phyloP scores from a whole-genome alignment of 306 rosid species.

The Castanea crenata region DNA sequence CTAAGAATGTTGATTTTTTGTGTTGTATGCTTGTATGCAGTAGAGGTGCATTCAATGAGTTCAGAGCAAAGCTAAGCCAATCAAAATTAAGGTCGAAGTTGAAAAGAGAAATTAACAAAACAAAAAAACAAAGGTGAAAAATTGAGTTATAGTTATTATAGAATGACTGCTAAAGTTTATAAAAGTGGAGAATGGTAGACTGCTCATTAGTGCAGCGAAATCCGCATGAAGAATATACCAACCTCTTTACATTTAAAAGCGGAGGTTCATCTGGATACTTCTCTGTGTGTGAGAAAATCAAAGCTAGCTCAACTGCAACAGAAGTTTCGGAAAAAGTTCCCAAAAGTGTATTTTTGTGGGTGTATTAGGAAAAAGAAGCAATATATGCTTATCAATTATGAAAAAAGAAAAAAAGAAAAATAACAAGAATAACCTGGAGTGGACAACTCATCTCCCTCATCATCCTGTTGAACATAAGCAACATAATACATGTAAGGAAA shows the following conservation, averaged over 20 bases:
- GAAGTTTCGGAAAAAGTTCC: slow-evolving; percentile 26
- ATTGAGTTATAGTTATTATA: neutral
- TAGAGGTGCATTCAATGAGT: neutral
- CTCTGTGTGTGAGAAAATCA: slow-evolving; percentile 88
- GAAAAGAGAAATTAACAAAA: too few relatives aligned
- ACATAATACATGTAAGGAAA: slow-evolving; percentile 16
- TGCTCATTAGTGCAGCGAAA: neutral
- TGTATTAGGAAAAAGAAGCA: slow-evolving; percentile 16
- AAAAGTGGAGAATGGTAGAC: neutral
- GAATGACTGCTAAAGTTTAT: neutral
- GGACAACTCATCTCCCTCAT: slow-evolving; percentile 58
- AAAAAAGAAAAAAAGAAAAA: slow-evolving; percentile 14
- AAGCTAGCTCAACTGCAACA: slow-evolving; percentile 86
- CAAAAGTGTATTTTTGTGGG: slow-evolving; percentile 3
- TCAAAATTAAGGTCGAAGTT: neutral
- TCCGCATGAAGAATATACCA: slow-evolving; percentile 2
- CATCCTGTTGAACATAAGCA: slow-evolving; percentile 65
- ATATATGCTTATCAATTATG: neutral
- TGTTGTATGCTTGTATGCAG: neutral
- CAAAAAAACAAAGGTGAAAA: neutral
- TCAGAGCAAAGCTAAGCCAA: neutral
- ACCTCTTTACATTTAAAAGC: slow-evolving; percentile 86
- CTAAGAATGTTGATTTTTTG: neutral
- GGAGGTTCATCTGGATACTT: slow-evolving; percentile 99
- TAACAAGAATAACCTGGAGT: slow-evolving; percentile 67